Percentiles rank a stretch among this genome's conserved stretches.
These are phyloP conservation scores for Pythium brachiatum DNA, from an alignment of 352 stramenopile species.

Conservation along the genomic window DNA sequence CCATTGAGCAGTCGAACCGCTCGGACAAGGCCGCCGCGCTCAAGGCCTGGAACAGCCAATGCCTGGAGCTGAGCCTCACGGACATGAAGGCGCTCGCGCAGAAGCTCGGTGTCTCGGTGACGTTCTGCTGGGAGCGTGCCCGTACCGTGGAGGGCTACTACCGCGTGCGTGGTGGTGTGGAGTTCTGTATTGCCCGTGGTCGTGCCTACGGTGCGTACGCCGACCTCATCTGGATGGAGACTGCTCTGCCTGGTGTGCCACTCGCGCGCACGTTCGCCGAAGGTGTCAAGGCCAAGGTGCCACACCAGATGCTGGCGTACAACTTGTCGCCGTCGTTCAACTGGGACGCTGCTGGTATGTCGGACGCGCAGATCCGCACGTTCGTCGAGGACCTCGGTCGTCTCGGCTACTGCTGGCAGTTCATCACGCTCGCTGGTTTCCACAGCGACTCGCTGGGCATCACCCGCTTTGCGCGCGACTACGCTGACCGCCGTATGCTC, in stretches of 20 bases:
- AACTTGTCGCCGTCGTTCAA: conserved; percentile 99
- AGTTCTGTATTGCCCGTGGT: conserved; percentile 96
- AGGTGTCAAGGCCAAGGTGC: conserved; percentile 89
- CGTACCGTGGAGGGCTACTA: conserved; percentile 98
- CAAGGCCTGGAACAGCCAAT: conserved; percentile 81
- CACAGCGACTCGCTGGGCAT: conserved; percentile 97
- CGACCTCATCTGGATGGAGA: conserved; percentile 99
- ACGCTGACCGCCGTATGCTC: conserved; percentile 89
- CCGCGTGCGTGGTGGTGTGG: conserved; percentile 92
- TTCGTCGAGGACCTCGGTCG: conserved; percentile 96
- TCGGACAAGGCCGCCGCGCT: conserved; percentile 59
- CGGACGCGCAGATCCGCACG: conserved; percentile 89
- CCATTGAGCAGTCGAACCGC: conserved; percentile 59
- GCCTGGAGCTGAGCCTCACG: conserved; percentile 66
- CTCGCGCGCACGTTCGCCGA: conserved; percentile 94
- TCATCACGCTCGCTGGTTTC: conserved; percentile 98
- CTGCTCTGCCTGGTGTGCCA: conserved; percentile 91
- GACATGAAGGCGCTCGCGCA: conserved; percentile 78
- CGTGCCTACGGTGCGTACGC: conserved; percentile 93
- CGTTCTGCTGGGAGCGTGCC: conserved; percentile 96
- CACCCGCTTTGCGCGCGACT: conserved; percentile 92
- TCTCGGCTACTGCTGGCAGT: conserved; percentile 98
- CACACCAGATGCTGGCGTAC: conserved; percentile 98
- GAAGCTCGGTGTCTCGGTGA: conserved; percentile 75
- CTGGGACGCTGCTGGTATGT: conserved; percentile 97